Base-by-base conservation (phyloP, 805 yeast species). In the Lachancea thermotolerans region DNA sequence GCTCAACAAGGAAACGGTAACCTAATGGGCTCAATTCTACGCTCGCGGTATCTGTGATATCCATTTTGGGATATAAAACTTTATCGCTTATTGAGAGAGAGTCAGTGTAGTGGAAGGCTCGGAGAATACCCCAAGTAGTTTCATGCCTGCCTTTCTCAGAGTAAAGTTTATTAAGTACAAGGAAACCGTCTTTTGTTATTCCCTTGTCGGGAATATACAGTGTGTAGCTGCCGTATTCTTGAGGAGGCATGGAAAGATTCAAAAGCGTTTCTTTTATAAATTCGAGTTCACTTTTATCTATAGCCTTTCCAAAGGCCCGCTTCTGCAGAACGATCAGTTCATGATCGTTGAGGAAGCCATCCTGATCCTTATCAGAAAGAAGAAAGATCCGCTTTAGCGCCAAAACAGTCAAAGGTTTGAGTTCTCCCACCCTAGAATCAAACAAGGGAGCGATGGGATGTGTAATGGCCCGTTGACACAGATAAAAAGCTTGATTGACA, bases 71-170 rank as follows among this genome's bases (percentile, higher is more conserved):
- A 51, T 75, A 78, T n/a, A 93, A 64, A 40, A 88, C 79, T 47
- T 78, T 77, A 50, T 88, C 95, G 52, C 81, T 81, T 27, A 93
- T 71, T 0, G 96, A 87, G 4, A 93, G 69, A 0, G 97, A 89
- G 58, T 93, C 93, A 0, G 98, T 91, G 58, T 93, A 93, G 58
- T 87, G 85, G 62, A 86, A 93, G 0, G 89, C 76, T 42, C 99
- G 65, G 21, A 93, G 62, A 16, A 93, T 87, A 0, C 96, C 95
- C 99, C 99, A 93, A 0, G 88, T 83, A 0, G 98, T 93, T 60
- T 93, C 99, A 62, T 93, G 98, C 29, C 98, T 71, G 0, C 99
- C 99, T 32, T 78, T 78, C 53, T 88, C 95, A 1, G 95, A 95
- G 61, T 85, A 93, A 21, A 86, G 65, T 57, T 82, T 85, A 64